Conservation (phyloP, 352 stramenopile species). For the Phytophthora pluvialis region DNA sequence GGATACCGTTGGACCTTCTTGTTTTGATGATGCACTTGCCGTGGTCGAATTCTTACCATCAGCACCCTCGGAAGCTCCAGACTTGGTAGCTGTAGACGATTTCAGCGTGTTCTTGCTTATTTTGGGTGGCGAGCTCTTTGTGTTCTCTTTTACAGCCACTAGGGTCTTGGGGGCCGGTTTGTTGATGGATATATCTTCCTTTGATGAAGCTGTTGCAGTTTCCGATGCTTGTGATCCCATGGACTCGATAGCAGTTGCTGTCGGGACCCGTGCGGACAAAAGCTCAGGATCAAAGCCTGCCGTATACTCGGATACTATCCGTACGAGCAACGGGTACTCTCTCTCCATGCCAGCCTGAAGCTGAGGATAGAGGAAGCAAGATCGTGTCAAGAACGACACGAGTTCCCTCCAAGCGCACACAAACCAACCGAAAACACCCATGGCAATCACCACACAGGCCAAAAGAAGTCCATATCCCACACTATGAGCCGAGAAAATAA, state of each 20-base stretch:
- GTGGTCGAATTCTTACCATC: not conserved
- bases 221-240: slow-evolving; percentile 22
- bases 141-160: not conserved
- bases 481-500: slow-evolving; percentile 85
- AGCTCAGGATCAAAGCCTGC: slow-evolving; percentile 82
- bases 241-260: slow-evolving; percentile 28
- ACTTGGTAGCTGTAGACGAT: not conserved
- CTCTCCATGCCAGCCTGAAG: slow-evolving; percentile 73
- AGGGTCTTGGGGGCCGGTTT: not conserved
- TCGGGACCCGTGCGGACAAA: slow-evolving; percentile 47
- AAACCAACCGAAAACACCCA: slow-evolving; percentile 86
- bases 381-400: slow-evolving; percentile 80
- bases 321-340: slow-evolving; percentile 80
- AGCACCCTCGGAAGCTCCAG: not conserved
- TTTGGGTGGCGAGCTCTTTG: not conserved
- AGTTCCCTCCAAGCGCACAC: slow-evolving; percentile 80
- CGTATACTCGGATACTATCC: slow-evolving; percentile 86
- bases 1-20: not conserved
- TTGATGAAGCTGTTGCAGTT: not conserved
- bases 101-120: not conserved
- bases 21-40: not conserved
- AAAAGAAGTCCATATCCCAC: slow-evolving; percentile 77
- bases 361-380: slow-evolving; percentile 85
- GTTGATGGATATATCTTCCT: not conserved
- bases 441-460: slow-evolving; percentile 75